A percentile compares a stretch with the other conserved stretches of the same genome.
Conservation (phyloP, 2,329 filamentous ascomycete species). For the Arthrocladium fulminans region DNA sequence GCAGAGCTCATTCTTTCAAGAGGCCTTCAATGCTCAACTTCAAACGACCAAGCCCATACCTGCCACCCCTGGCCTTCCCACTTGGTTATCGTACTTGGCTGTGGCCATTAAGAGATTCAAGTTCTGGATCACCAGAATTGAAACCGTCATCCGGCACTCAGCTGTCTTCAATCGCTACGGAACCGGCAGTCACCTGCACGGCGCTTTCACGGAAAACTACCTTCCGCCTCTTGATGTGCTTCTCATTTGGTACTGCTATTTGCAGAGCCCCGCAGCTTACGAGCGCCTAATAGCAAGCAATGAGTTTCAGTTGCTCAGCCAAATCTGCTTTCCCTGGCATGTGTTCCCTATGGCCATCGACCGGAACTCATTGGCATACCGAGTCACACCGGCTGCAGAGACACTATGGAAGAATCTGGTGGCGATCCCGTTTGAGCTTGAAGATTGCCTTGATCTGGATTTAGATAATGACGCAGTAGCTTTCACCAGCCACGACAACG, state of each 20-base stretch:
- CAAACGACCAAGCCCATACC: background rate
- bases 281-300: background rate
- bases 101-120: constrained; percentile 3
- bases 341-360: background rate
- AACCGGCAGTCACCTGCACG: constrained; percentile 1
- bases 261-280: background rate
- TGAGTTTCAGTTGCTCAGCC: background rate
- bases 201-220: constrained; percentile 1
- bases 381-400: background rate
- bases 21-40: background rate
- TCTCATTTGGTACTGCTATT: constrained; percentile 2
- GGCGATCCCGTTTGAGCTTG: background rate
- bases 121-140: background rate
- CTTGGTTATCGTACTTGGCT: background rate
- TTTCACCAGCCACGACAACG: background rate
- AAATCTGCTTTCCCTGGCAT: constrained; percentile 4
- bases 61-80: background rate
- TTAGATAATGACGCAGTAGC: background rate
- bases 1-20: constrained; percentile 19
- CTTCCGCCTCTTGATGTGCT: constrained; percentile 2
- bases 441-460: background rate
- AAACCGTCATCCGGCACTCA: background rate
- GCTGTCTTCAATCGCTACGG: constrained; percentile 2
- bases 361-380: background rate
- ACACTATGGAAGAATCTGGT: background rate